Base-by-base conservation (phyloP, 106 monocot genomes). In the Hemerocallis citrina region DNA sequence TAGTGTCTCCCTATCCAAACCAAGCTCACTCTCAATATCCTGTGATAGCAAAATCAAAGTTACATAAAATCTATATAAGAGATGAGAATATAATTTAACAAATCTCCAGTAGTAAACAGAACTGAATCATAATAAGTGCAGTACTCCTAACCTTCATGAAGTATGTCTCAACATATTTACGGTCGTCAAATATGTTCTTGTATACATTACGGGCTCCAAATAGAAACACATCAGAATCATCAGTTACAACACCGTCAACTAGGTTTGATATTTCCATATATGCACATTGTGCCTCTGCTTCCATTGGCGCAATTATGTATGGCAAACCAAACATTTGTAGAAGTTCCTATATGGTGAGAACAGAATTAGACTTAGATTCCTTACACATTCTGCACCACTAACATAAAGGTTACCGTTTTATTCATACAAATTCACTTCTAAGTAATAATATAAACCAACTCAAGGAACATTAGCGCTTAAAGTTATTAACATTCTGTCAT, bases 281-380 rank as follows among this genome's bases (percentile, higher is more conserved):
- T 24, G 96, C 96, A 80, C 96, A 98, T 22, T 98, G 96, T 48
- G 96, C 96, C 73, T 98, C 96, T 58, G 96, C 96, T 78, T 98
- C 96, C 79, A 82, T 98, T 33, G 96, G 87, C 16, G 96, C 96
- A 85, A 98, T 98, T 68, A 98, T 92, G 74, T 82, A 98, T 40
- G 96, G 96, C 77, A 98, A 88, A n/a, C 96, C 96, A 77, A 98
- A 98, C 88, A 98, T 92, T 62, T 98, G 96, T 52, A 98, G 84
- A 44, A 98, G 73, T 58, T 98, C 96, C 96, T 98, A 38, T 37
- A 83, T 32, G 2, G 59, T 22, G 14, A 17, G 21, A 44, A 50
- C 24, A 66, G 22, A 13, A 61, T 17, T 5, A 38, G 11, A 38
- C 5, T 46, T 5, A 46, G 0, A 46, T 16, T 12, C n/a, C n/a